These are phyloP conservation scores for Coemansia reversa DNA, from an alignment of 192 early-diverging fungal species.

Conservation along the genomic window DNA sequence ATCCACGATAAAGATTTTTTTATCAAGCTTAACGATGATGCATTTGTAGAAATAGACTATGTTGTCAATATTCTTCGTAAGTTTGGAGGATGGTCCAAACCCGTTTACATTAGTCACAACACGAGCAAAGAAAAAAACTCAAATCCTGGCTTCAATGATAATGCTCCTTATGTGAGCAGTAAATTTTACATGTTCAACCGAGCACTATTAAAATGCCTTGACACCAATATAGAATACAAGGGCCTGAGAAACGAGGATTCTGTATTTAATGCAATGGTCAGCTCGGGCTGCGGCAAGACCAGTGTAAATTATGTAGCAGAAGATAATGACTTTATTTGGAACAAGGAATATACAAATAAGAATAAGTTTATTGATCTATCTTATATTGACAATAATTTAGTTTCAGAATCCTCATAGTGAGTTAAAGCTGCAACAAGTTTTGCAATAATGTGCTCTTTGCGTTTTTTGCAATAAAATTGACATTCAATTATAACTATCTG, in stretches of 20 bases:
- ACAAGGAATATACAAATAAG: slow-evolving; percentile 39
- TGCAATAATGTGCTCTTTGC: too few relatives aligned
- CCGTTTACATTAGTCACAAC: slow-evolving; percentile 50
- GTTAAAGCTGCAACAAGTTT: not conserved
- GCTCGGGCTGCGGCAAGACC: slow-evolving; percentile 33
- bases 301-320: slow-evolving; percentile 31
- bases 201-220: slow-evolving; percentile 26
- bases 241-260: slow-evolving; percentile 32
- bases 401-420: not conserved
- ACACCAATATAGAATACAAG: slow-evolving; percentile 25
- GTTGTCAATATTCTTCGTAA: slow-evolving; percentile 21
- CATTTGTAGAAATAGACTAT: slow-evolving; percentile 46
- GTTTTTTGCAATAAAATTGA: too few relatives aligned
- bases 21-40: slow-evolving; percentile 52
- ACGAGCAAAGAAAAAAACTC: slow-evolving; percentile 8
- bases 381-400: slow-evolving; percentile 39
- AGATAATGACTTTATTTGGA: slow-evolving; percentile 45
- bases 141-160: slow-evolving; percentile 18
- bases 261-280: slow-evolving; percentile 52
- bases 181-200: slow-evolving; percentile 55
- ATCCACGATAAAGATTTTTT: slow-evolving; percentile 38
- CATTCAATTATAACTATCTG: too few relatives aligned
- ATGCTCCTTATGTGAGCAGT: slow-evolving; percentile 37
- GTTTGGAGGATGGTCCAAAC: slow-evolving; percentile 13
- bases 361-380: slow-evolving; percentile 48